These are phyloP conservation scores for Cryptosporidium sp. DNA, from an alignment of 169 alveolate genomes.

Conservation along the genomic window DNA sequence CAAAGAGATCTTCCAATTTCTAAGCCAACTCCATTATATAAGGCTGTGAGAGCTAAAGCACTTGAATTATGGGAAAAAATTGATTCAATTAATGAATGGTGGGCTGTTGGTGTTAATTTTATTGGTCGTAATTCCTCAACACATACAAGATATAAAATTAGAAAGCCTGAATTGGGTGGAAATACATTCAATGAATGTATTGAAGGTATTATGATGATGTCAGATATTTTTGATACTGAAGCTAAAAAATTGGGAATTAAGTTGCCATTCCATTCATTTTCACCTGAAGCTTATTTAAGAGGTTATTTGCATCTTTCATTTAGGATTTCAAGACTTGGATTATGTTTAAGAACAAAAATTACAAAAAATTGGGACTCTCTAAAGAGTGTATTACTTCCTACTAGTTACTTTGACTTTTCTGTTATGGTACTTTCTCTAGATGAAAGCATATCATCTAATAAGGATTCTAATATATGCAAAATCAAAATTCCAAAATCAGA, in stretches of 20 bases:
- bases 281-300: constrained; percentile 70
- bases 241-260: constrained; percentile 49
- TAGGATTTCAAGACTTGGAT: constrained; percentile 43
- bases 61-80: constrained; percentile 28
- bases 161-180: constrained; percentile 48
- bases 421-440: constrained; percentile 27
- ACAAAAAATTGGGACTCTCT: constrained; percentile 24
- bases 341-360: constrained; percentile 58
- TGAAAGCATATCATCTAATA: not conserved
- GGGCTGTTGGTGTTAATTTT: constrained; percentile 53
- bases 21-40: constrained; percentile 42
- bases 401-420: constrained; percentile 62
- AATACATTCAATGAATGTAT: constrained; percentile 61
- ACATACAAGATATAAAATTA: constrained; percentile 36
- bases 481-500: constrained; percentile 22
- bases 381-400: not conserved
- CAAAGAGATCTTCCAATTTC: constrained; percentile 60
- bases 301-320: constrained; percentile 65
- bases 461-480: not conserved
- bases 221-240: constrained; percentile 34
- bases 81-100: constrained; percentile 62
- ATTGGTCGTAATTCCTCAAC: constrained; percentile 33
- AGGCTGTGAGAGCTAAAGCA: constrained; percentile 30
- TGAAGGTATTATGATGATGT: constrained; percentile 64
- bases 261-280: constrained; percentile 30